Percentiles rank a stretch among this genome's conserved stretches.
phyloP scores from a whole-genome alignment of 441 rosid species.

The Croton laevigatus region DNA sequence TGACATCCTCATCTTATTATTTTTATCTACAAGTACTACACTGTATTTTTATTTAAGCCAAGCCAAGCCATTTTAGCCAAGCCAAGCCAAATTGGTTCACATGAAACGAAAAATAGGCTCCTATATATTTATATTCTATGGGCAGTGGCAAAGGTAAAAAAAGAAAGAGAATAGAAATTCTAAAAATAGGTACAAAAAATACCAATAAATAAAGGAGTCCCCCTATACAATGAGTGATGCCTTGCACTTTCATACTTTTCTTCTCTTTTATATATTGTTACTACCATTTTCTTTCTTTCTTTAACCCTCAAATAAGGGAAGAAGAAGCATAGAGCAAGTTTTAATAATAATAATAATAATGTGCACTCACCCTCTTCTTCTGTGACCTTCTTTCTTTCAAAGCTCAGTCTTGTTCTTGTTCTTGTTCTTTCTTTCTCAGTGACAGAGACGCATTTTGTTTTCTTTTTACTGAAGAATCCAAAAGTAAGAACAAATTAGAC shows the following conservation, averaged over 20 bases:
- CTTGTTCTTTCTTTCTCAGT: conserved; percentile 23
- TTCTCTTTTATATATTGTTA: not conserved
- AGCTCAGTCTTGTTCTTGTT: conserved; percentile 15
- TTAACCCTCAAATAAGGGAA: conserved; percentile 53
- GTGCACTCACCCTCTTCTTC: conserved; percentile 37
- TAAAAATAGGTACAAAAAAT: not conserved
- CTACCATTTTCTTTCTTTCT: conserved; percentile 4
- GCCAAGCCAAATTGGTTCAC: not conserved
- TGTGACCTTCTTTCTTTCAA: not conserved
- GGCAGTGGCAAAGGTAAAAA: too few species aligned
- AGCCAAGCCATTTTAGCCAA: too few species aligned
- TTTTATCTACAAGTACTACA: too few species aligned
- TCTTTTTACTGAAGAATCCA: conserved; percentile 21
- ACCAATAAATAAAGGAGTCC: conserved; percentile 44
- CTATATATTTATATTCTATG: too few species aligned
- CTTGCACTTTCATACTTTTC: conserved; percentile 26
- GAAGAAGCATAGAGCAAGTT: conserved; percentile 26
- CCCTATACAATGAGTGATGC: conserved; percentile 32
- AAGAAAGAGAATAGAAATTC: not conserved
- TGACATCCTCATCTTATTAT: not conserved
- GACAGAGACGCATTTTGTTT: conserved; percentile 29
- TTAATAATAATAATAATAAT: conserved; percentile 31
- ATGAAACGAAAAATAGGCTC: not conserved
- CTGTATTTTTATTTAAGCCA: too few species aligned
- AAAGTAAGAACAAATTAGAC: conserved; percentile 24